Evolutionary conservation across 2,329 filamentous ascomycete species (phyloP), one percentile per base, ranked within the genome.

Genomic region (Colletotrichum sp.): DNA sequence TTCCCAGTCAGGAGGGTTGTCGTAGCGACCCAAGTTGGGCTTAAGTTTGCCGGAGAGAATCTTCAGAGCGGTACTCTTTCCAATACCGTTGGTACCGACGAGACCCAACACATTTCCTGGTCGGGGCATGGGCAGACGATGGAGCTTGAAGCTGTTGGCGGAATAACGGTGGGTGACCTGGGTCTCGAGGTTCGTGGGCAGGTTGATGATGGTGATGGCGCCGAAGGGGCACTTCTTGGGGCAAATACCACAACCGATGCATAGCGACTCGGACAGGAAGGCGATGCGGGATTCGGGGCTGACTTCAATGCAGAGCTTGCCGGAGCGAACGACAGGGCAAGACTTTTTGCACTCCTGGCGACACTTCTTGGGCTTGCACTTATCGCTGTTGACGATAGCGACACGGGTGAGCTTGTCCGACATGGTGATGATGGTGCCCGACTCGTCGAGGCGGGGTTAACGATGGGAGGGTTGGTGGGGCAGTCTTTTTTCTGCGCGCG

Each of bases 171-270:
- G 98, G 80, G 97, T 99, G 83, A 99, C 96, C 86, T 99, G 95
- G 79, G 94, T 98, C 87, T 99, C 97, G 86, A 99, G 94, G 88
- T 99, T 99, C 85, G 97, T 99, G 81, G 98, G 97, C 90, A 99
- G 89, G 90, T 99, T 99, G 95, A 99, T 99, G 86, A 99, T 99
- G 86, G 96, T 98, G 88, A 99, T 99, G 82, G 97, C 97, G 83
- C 96, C 94, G 87, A 99, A 99, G 18, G 97, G 97, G 86, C 97
- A 99, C 87, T 99, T 99, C 90, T 99, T 99, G 60, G 96, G 96
- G 87, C 98, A 99, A 89, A 99, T 99, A 93, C 97, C 98, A 84
- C 98, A 99, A 86, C 97, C 97, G 82, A 99, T 98, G 85, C 96
- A 98, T 78, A 98, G 92, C 78, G 92, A 93, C 87, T 99, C 97